phyloP scores from a whole-genome alignment of 202 grass and related monocot genomes.

The Carex sylvatica region DNA sequence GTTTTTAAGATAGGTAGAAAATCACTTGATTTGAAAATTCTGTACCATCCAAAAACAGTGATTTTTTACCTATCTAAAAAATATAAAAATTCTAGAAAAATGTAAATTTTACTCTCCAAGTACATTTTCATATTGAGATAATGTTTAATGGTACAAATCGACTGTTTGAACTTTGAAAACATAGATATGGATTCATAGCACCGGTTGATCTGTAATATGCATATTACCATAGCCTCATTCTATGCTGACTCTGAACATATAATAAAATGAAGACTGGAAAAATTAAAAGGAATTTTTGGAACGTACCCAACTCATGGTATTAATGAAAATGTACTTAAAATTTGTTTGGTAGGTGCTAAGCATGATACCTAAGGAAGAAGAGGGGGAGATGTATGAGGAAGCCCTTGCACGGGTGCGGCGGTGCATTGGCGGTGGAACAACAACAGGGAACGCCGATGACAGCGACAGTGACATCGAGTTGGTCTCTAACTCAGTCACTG shows the following conservation, averaged over 20 bases:
- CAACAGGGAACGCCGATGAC: slow-evolving; percentile 37
- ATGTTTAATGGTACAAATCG: too few relatives aligned
- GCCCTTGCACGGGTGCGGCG: slow-evolving; percentile 69
- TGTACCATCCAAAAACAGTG: too few relatives aligned
- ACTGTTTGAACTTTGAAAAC: too few relatives aligned
- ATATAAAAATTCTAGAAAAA: too few relatives aligned
- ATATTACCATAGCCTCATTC: too few relatives aligned
- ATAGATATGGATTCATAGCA: too few relatives aligned
- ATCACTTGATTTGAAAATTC: too few relatives aligned
- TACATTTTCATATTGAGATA: too few relatives aligned
- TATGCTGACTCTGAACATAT: background rate
- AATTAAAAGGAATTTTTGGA: background rate
- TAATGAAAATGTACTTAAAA: slow-evolving; percentile 13
- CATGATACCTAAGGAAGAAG: slow-evolving; percentile 80
- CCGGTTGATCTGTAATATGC: too few relatives aligned
- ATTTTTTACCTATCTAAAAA: too few relatives aligned
- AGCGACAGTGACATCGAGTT: slow-evolving; percentile 88
- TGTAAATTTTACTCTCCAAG: too few relatives aligned
- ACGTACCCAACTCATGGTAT: background rate
- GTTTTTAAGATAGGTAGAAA: too few relatives aligned
- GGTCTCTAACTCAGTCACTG: slow-evolving; percentile 69
- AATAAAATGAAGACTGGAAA: slow-evolving; percentile 1
- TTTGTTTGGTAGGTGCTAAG: slow-evolving; percentile 55
- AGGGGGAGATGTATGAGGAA: slow-evolving; percentile 69
- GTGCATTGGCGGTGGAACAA: slow-evolving; percentile 76